phyloP scores from a whole-genome alignment of 225 moss, liverwort and hornwort genomes.

The Pseudisothecium myosuroides region DNA sequence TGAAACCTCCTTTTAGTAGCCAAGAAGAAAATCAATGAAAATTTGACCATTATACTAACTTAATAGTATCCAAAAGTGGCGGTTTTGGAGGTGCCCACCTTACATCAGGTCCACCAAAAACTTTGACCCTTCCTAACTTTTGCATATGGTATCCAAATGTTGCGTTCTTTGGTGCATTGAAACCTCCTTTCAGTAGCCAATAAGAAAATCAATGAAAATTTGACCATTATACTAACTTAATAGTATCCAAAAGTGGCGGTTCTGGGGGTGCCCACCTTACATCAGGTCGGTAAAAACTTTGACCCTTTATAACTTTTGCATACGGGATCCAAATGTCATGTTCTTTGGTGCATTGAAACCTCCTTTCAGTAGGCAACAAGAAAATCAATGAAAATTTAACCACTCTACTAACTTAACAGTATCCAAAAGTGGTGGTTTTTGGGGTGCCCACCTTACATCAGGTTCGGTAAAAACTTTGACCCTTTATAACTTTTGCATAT shows the following conservation, averaged over 20 bases:
- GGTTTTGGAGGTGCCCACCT: background rate
- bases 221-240: background rate
- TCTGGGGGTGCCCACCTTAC: background rate
- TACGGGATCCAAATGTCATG: rapidly evolving
- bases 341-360: background rate
- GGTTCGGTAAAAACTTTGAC: background rate
- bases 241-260: background rate
- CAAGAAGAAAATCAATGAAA: background rate
- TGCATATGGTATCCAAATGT: background rate
- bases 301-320: background rate
- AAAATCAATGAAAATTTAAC: background rate
- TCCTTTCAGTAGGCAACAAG: background rate
- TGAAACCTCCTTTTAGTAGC: background rate
- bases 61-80: background rate
- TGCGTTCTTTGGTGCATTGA: rapidly evolving
- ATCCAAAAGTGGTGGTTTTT: background rate
- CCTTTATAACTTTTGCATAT: background rate
- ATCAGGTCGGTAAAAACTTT: too few relatives aligned
- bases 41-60: background rate
- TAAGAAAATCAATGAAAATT: background rate
- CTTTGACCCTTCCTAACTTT: background rate
- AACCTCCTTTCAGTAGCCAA: background rate
- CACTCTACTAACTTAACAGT: background rate
- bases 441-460: background rate
- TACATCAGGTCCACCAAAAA: background rate